Percentiles rank a stretch among this genome's conserved stretches.
Conservation (phyloP, 2,329 filamentous ascomycete species). For the Neonectria neomacrospora region DNA sequence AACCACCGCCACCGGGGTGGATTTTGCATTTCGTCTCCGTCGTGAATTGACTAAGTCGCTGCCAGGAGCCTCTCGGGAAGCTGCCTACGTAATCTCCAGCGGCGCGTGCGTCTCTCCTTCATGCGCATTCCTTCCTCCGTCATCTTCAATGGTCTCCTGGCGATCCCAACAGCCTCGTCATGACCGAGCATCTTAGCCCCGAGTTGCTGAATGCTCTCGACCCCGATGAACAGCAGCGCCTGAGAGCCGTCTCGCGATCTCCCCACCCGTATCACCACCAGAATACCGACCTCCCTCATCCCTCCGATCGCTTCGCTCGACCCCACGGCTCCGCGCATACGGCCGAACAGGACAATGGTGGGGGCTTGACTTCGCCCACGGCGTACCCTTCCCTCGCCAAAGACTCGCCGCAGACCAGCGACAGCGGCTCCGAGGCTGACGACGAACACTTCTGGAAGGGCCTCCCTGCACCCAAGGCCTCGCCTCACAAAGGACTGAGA, state of each 20-base stretch:
- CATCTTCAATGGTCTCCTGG: constrained; percentile 44
- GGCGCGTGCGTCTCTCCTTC: constrained; percentile 12
- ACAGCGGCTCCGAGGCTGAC: constrained; percentile 94
- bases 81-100: constrained; percentile 21
- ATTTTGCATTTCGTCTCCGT: constrained; percentile 27
- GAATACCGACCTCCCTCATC: constrained; percentile 64
- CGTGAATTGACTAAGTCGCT: constrained; percentile 30
- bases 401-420: constrained; percentile 74
- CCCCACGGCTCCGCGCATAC: constrained; percentile 35
- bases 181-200: constrained; percentile 58
- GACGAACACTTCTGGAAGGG: constrained; percentile 91
- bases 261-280: constrained; percentile 76
- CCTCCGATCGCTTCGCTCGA: constrained; percentile 54
- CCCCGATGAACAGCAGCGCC: constrained; percentile 50
- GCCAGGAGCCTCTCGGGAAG: constrained; percentile 26
- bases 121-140: constrained; percentile 36
- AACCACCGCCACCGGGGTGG: constrained; percentile 36
- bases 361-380: constrained; percentile 40
- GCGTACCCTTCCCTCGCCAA: constrained; percentile 53
- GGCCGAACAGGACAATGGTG: constrained; percentile 32
- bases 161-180: constrained; percentile 49
- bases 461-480: constrained; percentile 79
- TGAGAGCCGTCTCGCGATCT: constrained; percentile 67
- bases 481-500: constrained; percentile 81
- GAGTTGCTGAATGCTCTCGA: constrained; percentile 49